A percentile compares a stretch with the other conserved stretches of the same genome.
Evolutionary conservation across 176 grass and related monocot genomes (phyloP).

Genomic region (Musa beccarii): DNA sequence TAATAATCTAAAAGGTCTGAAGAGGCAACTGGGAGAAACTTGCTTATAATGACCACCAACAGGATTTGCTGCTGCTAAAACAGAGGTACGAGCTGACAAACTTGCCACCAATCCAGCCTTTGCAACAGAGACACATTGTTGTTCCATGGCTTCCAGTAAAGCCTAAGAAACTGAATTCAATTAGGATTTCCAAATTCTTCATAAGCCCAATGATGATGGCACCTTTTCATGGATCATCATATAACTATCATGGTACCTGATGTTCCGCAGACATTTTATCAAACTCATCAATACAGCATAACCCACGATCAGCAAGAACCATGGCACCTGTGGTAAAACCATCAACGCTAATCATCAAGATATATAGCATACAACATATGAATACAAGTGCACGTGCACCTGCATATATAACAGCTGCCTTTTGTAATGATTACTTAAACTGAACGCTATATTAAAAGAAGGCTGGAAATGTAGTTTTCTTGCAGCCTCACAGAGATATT

Average conservation of each 20-base stretch:
- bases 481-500: neutral
- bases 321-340: slow-evolving; percentile 57
- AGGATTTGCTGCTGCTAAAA: slow-evolving; percentile 93
- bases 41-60: slow-evolving; percentile 92
- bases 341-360: neutral
- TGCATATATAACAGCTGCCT: neutral
- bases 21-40: slow-evolving; percentile 22
- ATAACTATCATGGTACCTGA: slow-evolving; percentile 41
- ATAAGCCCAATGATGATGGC: neutral
- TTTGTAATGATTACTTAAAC: neutral
- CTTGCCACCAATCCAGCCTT: slow-evolving; percentile 96
- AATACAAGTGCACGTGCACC: neutral
- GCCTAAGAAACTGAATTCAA: slow-evolving; percentile 49
- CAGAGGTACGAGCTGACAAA: slow-evolving; percentile 77
- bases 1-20: neutral
- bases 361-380: neutral
- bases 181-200: slow-evolving; percentile 18
- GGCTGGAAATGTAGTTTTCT: neutral
- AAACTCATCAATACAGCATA: slow-evolving; percentile 95
- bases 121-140: slow-evolving; percentile 95
- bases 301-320: slow-evolving; percentile 85
- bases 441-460: neutral
- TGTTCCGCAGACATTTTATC: slow-evolving; percentile 95
- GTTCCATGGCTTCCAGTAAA: slow-evolving; percentile 98
- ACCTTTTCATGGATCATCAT: slow-evolving; percentile 16